Percentiles rank a stretch among this genome's conserved stretches.
These are phyloP conservation scores for Elongisporangium anandrum DNA, from an alignment of 352 stramenopile species.

Conservation along the genomic window DNA sequence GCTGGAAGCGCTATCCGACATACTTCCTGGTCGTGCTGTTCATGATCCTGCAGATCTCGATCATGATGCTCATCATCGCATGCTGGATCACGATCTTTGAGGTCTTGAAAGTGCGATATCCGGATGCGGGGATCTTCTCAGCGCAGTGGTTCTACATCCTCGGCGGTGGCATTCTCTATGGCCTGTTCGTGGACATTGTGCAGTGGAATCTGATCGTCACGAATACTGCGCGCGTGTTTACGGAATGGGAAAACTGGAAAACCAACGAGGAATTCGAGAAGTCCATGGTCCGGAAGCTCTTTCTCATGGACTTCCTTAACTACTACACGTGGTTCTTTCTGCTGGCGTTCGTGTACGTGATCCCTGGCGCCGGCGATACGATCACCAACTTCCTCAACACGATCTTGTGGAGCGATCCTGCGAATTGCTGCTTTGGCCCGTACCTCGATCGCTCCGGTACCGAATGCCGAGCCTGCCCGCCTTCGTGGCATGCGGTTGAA, in stretches of 20 bases:
- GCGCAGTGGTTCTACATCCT: conserved; percentile 83
- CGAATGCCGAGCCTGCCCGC: conserved; percentile 51
- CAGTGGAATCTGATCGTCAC: conserved; percentile 82
- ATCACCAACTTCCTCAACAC: conserved; percentile 81
- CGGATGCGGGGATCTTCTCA: conserved; percentile 54
- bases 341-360: conserved; percentile 82
- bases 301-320: conserved; percentile 86
- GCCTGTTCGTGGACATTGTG: conserved; percentile 78
- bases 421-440: conserved; percentile 80
- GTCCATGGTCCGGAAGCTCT: conserved; percentile 72
- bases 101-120: conserved; percentile 70
- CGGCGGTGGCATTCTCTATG: conserved; percentile 68
- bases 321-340: conserved; percentile 89
- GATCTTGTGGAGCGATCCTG: conserved; percentile 66
- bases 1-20: conserved; percentile 73
- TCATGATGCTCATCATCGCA: conserved; percentile 84
- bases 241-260: conserved; percentile 84
- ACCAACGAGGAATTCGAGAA: conserved; percentile 82
- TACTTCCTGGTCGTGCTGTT: conserved; percentile 60
- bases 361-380: conserved; percentile 70
- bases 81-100: conserved; percentile 84
- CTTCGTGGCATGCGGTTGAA: conserved; percentile 46
- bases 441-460: conserved; percentile 49
- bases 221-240: conserved; percentile 61
- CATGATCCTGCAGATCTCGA: conserved; percentile 76